Base-by-base conservation (phyloP, 331 rosid genomes). In the Acacia concinna region DNA sequence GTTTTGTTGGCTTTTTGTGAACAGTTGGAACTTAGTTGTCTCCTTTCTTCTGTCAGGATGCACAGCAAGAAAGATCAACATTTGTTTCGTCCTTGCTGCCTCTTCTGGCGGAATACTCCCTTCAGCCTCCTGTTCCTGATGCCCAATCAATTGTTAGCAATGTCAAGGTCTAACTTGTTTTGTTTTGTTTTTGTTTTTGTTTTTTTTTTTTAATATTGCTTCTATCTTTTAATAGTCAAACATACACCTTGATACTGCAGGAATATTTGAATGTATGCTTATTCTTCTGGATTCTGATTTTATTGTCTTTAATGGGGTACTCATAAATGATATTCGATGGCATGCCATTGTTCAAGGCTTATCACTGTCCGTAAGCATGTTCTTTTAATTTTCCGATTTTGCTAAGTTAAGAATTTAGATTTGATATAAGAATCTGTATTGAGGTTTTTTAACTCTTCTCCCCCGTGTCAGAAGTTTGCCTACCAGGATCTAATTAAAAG, bases 121-220 rank as follows among this genome's bases (percentile, higher is more conserved):
- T 96, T 86, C 99, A 90, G 86, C 99, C 96, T 30, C 86, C 91
- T 3, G 91, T 82, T 77, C 78, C 83, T 71, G 98, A 94, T 85
- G 98, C 98, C 47, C 98, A 89, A 70, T 90, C 98, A 23, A 92
- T 94, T 85, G 92, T 90, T 78, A 92, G 97, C 90, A 94, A 92
- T 79, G 92, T 94, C 85, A 94, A 94, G 98, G 98, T 94, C 80
- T 76, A 81, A 75, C 77, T 80, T 35, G 44, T 75, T 72, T 38
- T 72, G 79, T 34, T 40, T 40, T 73, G 73, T 73, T 82, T 46
- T 54, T 63, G 60, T 32, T 74, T 43, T 68, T n/a, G n/a, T n/a
- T n/a, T 73, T 82, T 46, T 54, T 63, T 66, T 32, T 74, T 43
- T 68, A 75, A 63, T 46, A 68, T 60, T 47, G 63, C 44, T 71